Percentiles rank a stretch among this genome's conserved stretches.
phyloP scores from a whole-genome alignment of 176 grass and related monocot species.

The Bolboschoenus planiculmis region DNA sequence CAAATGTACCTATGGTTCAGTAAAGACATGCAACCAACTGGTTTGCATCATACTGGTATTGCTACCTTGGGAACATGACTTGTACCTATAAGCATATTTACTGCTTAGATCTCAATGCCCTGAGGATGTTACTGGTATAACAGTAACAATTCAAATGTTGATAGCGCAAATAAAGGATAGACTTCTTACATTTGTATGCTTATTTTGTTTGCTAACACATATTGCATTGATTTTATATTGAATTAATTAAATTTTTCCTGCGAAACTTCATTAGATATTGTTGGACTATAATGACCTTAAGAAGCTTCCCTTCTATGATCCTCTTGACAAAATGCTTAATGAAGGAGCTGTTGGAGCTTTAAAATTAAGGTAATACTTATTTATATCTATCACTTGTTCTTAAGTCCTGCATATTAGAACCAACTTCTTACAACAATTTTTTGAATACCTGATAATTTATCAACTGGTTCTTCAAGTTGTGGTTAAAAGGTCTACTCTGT shows the following conservation, averaged over 20 bases:
- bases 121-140: neutral
- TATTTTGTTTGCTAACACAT: neutral
- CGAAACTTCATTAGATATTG: constrained; percentile 36
- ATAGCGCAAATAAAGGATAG: neutral
- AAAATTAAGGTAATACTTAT: constrained; percentile 43
- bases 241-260: neutral
- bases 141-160: neutral
- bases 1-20: neutral
- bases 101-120: neutral
- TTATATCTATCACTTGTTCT: neutral
- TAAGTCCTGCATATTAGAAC: neutral
- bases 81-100: neutral
- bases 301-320: constrained; percentile 80
- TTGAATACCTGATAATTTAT: neutral
- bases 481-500: neutral
- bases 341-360: constrained; percentile 37
- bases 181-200: neutral
- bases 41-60: neutral
- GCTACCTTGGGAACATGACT: neutral
- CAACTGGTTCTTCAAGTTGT: neutral
- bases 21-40: neutral
- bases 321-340: constrained; percentile 53
- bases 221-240: neutral
- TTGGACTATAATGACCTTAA: constrained; percentile 82
- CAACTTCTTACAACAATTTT: neutral